These are phyloP conservation scores for Paraphaeosphaeria sporulosa DNA, from an alignment of 2,329 filamentous ascomycete species.

Conservation along the genomic window DNA sequence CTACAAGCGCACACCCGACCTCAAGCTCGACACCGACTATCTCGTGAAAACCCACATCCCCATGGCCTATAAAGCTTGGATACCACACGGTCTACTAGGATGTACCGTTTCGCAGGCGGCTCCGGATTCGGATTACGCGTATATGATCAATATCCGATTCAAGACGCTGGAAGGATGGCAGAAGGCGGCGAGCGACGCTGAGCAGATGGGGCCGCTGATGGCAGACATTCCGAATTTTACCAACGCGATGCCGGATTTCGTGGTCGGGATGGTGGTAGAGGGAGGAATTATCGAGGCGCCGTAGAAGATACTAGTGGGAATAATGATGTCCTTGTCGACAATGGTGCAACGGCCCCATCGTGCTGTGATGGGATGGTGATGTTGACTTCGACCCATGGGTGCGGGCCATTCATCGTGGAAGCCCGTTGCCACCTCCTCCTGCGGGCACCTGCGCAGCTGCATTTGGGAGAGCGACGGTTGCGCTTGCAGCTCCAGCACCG, in stretches of 20 bases:
- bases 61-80: conserved; percentile 48
- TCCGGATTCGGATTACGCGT: conserved; percentile 15
- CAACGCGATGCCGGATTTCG: conserved; percentile 39
- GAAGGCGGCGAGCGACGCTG: conserved; percentile 14
- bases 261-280: conserved; percentile 18
- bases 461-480: conserved; percentile 17
- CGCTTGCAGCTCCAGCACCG: conserved; percentile 28
- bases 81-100: conserved; percentile 12
- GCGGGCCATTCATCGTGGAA: conserved; percentile 37
- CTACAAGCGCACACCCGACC: conserved; percentile 46
- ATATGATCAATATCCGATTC: conserved; percentile 14
- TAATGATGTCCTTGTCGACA: background rate
- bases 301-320: background rate
- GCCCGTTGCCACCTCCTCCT: conserved; percentile 40
- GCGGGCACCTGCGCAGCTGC: conserved; percentile 20
- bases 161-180: conserved; percentile 19
- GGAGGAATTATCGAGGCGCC: background rate
- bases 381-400: background rate
- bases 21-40: conserved; percentile 55
- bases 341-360: background rate
- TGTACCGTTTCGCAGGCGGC: background rate
- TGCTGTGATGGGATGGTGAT: background rate
- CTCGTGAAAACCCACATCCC: conserved; percentile 55
- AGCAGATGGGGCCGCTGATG: conserved; percentile 36
- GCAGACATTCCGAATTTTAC: conserved; percentile 40